Evolutionary conservation across 495 filamentous ascomycete genomes (phyloP).

Genomic region (Trichoderma gamsii): DNA sequence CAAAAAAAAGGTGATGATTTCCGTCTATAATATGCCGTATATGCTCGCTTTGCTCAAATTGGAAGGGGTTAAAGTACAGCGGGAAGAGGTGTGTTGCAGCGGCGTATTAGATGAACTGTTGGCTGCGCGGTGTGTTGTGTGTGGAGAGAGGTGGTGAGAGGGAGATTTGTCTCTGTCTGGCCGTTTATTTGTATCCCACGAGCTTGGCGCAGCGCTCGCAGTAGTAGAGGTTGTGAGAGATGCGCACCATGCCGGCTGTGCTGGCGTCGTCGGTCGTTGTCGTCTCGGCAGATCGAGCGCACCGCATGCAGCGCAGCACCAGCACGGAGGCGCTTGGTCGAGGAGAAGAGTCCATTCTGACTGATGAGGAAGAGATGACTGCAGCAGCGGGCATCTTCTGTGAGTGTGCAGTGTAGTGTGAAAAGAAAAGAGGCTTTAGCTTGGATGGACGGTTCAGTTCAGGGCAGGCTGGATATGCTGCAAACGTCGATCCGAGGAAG

Average conservation of each 20-base stretch:
- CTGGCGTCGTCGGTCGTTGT: constrained; percentile 49
- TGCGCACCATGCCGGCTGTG: constrained; percentile 55
- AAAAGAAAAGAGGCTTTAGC: not conserved
- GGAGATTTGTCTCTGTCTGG: no score
- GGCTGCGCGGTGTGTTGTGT: no score
- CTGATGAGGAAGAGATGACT: constrained; percentile 18
- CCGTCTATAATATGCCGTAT: not conserved
- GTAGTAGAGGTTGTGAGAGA: constrained; percentile 75
- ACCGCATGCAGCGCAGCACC: constrained; percentile 50
- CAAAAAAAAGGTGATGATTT: not conserved
- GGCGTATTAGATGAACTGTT: no score
- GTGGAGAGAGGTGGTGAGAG: no score
- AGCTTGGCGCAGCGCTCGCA: constrained; percentile 67
- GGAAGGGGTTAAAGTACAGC: not conserved
- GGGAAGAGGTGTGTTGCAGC: not conserved
- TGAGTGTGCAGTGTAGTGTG: not conserved
- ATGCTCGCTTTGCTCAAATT: not conserved
- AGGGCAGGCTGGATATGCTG: not conserved
- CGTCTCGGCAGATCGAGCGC: constrained; percentile 48
- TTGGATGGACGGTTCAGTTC: not conserved
- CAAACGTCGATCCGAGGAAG: not conserved
- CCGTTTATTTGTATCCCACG: constrained; percentile 60
- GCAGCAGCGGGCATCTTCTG: constrained; percentile 8
- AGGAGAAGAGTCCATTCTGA: constrained; percentile 40
- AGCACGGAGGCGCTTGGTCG: constrained; percentile 41